Percentiles rank a stretch among this genome's conserved stretches.
Conservation (phyloP, 75 land plant genomes). For the Pinus taeda region DNA sequence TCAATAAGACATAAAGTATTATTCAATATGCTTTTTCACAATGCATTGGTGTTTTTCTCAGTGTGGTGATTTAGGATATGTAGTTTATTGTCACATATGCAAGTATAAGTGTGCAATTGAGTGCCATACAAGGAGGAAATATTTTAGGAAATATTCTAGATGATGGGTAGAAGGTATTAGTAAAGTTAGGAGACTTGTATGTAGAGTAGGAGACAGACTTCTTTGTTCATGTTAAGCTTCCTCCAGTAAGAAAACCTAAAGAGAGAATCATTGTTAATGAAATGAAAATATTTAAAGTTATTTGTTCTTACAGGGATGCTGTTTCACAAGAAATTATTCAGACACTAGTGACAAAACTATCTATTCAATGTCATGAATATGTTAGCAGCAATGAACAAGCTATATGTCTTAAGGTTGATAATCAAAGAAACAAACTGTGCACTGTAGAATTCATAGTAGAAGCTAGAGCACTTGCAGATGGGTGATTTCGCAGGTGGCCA, state of each 20-base stretch:
- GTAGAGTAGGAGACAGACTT: constrained; percentile 92
- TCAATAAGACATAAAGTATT: too few relatives aligned
- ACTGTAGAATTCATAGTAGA: constrained; percentile 64
- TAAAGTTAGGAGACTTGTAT: too few relatives aligned
- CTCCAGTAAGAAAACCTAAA: constrained; percentile 16
- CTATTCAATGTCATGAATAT: constrained; percentile 38
- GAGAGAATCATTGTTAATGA: constrained; percentile 2
- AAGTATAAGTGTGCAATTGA: constrained; percentile 23
- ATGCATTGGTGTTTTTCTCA: constrained; percentile 91
- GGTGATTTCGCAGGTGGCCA: constrained; percentile 62
- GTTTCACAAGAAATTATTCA: constrained; percentile 47
- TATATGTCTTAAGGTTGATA: constrained; percentile 66
- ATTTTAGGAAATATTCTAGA: too few relatives aligned
- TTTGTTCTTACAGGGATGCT: constrained; percentile 60
- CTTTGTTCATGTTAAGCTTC: too few relatives aligned
- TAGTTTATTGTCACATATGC: constrained; percentile 39
- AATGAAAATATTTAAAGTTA: too few relatives aligned
- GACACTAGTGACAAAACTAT: too few relatives aligned
- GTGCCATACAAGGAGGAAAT: too few relatives aligned
- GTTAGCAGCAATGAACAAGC: neutral
- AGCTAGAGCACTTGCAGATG: constrained; percentile 63
- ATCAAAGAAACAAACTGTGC: constrained; percentile 55
- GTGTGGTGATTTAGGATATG: constrained; percentile 87
- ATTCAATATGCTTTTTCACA: too few relatives aligned
- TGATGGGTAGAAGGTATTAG: too few relatives aligned